Evolutionary conservation across 2,329 filamentous ascomycete genomes (phyloP).

Genomic region (Penicillium sp.): DNA sequence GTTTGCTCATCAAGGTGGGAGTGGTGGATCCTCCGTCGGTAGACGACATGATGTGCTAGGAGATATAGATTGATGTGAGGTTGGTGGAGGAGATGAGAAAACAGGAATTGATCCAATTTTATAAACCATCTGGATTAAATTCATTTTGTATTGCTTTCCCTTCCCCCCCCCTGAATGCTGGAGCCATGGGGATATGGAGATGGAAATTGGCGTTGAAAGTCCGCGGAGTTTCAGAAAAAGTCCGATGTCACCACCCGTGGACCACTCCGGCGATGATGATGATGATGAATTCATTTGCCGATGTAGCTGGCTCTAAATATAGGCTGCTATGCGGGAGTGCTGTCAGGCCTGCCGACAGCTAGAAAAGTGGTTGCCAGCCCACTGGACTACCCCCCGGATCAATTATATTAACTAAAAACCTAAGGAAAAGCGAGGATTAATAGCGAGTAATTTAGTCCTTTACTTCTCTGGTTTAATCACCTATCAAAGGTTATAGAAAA

Average conservation of each 20-base stretch:
- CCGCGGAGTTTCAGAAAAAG: not conserved
- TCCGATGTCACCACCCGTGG: not conserved
- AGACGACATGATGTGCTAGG: not conserved
- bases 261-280: too few species aligned
- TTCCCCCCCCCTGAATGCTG: not conserved
- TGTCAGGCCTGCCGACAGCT: too few species aligned
- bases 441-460: not conserved
- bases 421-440: not conserved
- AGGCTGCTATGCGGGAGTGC: too few species aligned
- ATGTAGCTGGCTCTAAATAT: too few species aligned
- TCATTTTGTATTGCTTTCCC: not conserved
- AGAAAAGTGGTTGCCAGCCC: too few species aligned
- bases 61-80: not conserved
- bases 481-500: not conserved
- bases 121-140: not conserved
- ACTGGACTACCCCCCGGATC: not conserved
- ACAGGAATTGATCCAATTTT: not conserved
- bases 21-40: not conserved
- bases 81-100: not conserved
- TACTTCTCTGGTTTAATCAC: not conserved
- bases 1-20: not conserved
- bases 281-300: too few species aligned
- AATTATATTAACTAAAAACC: not conserved
- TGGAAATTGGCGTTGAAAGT: not conserved
- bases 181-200: not conserved